Evolutionary conservation across 805 yeast species (phyloP).

Genomic region (Blastobotrys chiropterorum): DNA sequence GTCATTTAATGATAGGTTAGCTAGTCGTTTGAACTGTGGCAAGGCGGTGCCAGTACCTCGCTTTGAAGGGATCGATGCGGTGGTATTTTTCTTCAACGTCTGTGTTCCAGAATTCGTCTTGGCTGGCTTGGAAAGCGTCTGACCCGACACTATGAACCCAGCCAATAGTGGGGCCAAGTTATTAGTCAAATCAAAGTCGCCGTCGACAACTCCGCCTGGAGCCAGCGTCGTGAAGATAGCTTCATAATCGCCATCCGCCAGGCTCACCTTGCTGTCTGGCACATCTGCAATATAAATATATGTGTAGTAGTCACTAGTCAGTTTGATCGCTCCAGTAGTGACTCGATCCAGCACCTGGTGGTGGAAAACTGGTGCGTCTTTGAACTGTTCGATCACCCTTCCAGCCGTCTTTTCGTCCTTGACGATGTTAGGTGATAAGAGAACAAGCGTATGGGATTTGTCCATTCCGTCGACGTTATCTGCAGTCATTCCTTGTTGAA

Average conservation of each 20-base stretch:
- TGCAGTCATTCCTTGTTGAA: constrained; percentile 3
- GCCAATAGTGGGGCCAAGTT: constrained; percentile 13
- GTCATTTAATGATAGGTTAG: constrained; percentile 40
- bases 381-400: constrained; percentile 9
- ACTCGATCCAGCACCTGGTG: constrained; percentile 36
- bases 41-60: constrained; percentile 4
- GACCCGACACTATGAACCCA: constrained; percentile 31
- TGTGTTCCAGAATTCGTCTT: constrained; percentile 12
- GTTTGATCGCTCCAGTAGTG: constrained; percentile 26
- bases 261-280: constrained; percentile 13
- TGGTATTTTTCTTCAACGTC: constrained; percentile 15
- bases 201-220: constrained; percentile 29
- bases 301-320: constrained; percentile 25
- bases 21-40: constrained; percentile 26
- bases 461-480: neutral
- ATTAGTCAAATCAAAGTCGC: constrained; percentile 12
- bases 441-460: neutral
- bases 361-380: constrained; percentile 7
- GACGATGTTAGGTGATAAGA: constrained; percentile 14
- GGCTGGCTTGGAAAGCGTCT: constrained; percentile 15
- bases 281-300: constrained; percentile 26
- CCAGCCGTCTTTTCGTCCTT: constrained; percentile 19
- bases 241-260: constrained; percentile 24
- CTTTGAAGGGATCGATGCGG: constrained; percentile 1
- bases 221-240: constrained; percentile 24